Evolutionary conservation across 2,329 filamentous ascomycete species (phyloP), one percentile per base, ranked within the genome.

Genomic region (Aspergillus sp.): DNA sequence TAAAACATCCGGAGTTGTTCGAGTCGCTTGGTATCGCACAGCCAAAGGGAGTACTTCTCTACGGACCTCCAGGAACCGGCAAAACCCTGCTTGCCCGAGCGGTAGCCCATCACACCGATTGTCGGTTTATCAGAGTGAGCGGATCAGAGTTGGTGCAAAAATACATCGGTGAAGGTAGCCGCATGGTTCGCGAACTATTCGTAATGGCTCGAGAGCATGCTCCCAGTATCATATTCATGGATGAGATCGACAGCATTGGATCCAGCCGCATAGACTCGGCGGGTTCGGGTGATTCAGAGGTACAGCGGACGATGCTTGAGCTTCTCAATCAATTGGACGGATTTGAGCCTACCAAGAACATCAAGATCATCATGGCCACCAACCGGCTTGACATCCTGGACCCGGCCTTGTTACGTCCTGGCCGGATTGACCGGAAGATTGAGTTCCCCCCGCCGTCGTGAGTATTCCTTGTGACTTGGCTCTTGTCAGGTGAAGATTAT

Each of bases 281-380:
- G 60, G 96, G 91, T 19, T 93, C 93, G 56, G 95, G 95, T 73
- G 95, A 99, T 75, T 97, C 93, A 1, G 95, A 99, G 79, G 95
- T 99, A 56, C 95, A 99, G 81, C 89, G 95, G 72, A 99, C 95
- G 51, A 99, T 99, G 95, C 81, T 99, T 80, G 95, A 99, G 79
- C 84, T 99, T 62, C 87, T 99, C 67, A 99, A 99, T 82, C 95
- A 99, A 83, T 87, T 99, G 62, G 95, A 99, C 75, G 95, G 95
- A 54, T 99, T 99, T 79, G 95, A 98, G 80, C 95, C 95, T 5
- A 98, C 94, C 50, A 99, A 99, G 84, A 98, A 98, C 81, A 99
- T 99, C 87, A 99, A 99, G 80, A 92, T 99, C 77, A 96, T 99
- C 81, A 99, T 99, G 94, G 95, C 95, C 57, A 99, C 95, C 52